These are phyloP conservation scores for Poa pratensis DNA, from an alignment of 176 grass and related monocot genomes.

Conservation along the genomic window DNA sequence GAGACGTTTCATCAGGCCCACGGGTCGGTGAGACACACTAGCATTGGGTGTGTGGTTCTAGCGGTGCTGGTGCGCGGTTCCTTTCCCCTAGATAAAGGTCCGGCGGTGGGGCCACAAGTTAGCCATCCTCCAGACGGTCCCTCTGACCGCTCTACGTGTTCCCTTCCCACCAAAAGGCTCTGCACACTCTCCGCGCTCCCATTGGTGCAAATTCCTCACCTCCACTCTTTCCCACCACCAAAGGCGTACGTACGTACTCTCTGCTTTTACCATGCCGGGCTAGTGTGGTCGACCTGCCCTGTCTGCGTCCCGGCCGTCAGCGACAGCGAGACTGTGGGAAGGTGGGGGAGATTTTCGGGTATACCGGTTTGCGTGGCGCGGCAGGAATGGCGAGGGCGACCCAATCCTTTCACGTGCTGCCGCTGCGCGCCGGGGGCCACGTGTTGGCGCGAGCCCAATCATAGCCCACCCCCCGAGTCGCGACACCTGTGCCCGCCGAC, in stretches of 20 bases:
- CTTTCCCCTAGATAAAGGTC: not conserved
- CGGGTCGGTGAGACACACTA: too few species aligned
- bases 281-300: too few species aligned
- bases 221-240: not conserved
- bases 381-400: not conserved
- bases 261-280: too few species aligned
- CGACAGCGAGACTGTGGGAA: too few species aligned
- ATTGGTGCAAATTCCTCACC: conserved; percentile 39
- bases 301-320: not conserved
- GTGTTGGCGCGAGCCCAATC: conserved; percentile 50
- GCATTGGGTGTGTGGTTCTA: not conserved
- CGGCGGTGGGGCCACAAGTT: not conserved
- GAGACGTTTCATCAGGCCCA: too few species aligned
- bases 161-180: conserved; percentile 23
- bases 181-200: conserved; percentile 45
- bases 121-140: not conserved
- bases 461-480: not conserved
- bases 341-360: not conserved
- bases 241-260: too few species aligned
- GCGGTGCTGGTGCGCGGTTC: conserved; percentile 7
- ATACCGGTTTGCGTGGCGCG: conserved; percentile 9
- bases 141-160: conserved; percentile 44
- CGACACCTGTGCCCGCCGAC: conserved; percentile 47
- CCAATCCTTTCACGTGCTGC: conserved; percentile 41
- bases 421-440: conserved; percentile 40